Evolutionary conservation across 306 rosid genomes (phyloP), one percentile per base, ranked within the genome.

Genomic region (Fragaria ananassa): DNA sequence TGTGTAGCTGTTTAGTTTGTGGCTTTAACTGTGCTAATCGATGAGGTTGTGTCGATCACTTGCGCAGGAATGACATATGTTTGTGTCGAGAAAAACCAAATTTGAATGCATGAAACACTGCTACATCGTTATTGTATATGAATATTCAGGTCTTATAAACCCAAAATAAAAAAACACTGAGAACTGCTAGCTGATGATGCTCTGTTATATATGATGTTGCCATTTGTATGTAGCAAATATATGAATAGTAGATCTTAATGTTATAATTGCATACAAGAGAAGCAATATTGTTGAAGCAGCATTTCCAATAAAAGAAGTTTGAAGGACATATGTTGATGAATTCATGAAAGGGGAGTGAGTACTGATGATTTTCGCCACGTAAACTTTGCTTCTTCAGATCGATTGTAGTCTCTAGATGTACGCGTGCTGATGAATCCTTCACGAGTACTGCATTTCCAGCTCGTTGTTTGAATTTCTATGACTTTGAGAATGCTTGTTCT

Each of bases 371-470:
- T 62, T 10, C 11, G 13, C 64, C 5, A 17, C 3, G 35, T 17
- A 21, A 35, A 34, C 29, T 10, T 21, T 60, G 67, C 46, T 64
- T 18, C 70, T 64, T 35, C 14, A 37, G 7, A 35, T 7, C 25
- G 47, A 64, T 6, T 39, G 54, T 13, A 21, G 47, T 31, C 0
- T 31, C 4, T 31, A 37, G 6, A 5, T 18, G 25, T 27, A 5
- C 44, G 37, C 14, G 44, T 4, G 68, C 39, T 54, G 41, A 18
- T 56, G 41, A 56, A 17, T 11, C 54, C 18, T 62, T 60, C 67
- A 58, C 1, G 60, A 62, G 21, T 31, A 44, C 25, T 60, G 83
- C 81, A 81, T 58, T 58, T 81, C 84, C 58, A 65, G 2, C 23
- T 47, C 78, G n/a, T 54, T 23, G 53, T 60, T 69, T 7, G 77